Conservation (phyloP, 1,284 basidiomycete species). For the Athelia sp. region DNA sequence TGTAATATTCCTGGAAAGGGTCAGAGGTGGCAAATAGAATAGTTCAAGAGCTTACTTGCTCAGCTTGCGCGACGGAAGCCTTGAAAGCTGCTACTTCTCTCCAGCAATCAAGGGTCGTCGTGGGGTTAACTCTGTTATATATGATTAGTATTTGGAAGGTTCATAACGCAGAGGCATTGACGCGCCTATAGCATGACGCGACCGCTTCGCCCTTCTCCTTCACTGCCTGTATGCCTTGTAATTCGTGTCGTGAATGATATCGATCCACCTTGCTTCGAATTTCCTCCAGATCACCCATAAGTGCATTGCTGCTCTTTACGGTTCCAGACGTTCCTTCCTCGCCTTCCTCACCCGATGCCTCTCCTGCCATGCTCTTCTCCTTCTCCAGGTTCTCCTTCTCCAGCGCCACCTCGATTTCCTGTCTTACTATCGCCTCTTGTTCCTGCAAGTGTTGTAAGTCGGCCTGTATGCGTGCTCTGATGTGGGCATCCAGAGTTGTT, state of each 20-base stretch:
- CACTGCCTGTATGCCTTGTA: conserved; percentile 52
- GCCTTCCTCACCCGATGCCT: conserved; percentile 17
- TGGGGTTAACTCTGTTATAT: conserved; percentile 46
- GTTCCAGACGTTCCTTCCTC: conserved; percentile 33
- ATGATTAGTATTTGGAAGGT: conserved; percentile 5
- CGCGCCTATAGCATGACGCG: conserved; percentile 70
- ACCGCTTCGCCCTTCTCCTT: conserved; percentile 56
- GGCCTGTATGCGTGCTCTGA: conserved; percentile 60
- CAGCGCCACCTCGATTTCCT: conserved; percentile 64
- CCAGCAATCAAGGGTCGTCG: conserved; percentile 72
- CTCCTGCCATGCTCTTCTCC: conserved; percentile 51
- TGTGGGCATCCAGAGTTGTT: conserved; percentile 61
- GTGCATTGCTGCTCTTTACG: conserved; percentile 52
- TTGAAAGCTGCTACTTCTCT: conserved; percentile 73
- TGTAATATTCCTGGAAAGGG: conserved; percentile 44
- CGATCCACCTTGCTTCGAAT: conserved; percentile 67
- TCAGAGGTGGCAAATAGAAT: conserved; percentile 1
- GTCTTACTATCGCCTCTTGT: conserved; percentile 61
- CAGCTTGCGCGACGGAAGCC: conserved; percentile 59
- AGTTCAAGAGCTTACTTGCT: conserved; percentile 35
- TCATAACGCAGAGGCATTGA: conserved; percentile 10
- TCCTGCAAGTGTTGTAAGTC: conserved; percentile 59
- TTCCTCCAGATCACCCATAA: conserved; percentile 71
- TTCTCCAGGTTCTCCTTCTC: conserved; percentile 79
- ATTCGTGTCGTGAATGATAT: conserved; percentile 55